These are phyloP conservation scores for Jimgerdemannia flammicorona DNA, from an alignment of 192 early-diverging fungal genomes.

Conservation along the genomic window DNA sequence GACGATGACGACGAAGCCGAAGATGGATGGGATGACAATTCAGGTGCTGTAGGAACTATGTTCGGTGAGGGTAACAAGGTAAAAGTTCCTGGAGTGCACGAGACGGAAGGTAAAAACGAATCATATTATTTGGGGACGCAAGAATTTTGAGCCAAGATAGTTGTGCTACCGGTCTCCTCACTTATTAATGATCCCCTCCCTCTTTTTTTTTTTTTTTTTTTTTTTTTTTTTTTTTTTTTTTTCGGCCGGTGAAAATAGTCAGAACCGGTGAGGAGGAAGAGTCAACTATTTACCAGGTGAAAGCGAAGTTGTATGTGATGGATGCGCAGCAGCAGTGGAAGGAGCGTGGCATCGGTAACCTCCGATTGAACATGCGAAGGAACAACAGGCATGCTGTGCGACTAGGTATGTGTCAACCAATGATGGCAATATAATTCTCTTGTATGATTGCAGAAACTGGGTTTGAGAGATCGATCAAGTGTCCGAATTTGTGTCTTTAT, in stretches of 20 bases:
- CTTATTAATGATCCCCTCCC: background rate
- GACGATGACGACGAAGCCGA: slow-evolving; percentile 14
- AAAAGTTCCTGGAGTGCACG: slow-evolving; percentile 26
- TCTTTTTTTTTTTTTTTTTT: background rate
- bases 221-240: background rate
- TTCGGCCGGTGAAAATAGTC: slow-evolving; percentile 11
- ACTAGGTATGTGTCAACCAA: background rate
- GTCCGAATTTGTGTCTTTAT: background rate
- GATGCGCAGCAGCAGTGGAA: slow-evolving; percentile 28
- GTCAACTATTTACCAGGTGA: slow-evolving; percentile 23
- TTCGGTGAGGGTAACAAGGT: slow-evolving; percentile 25
- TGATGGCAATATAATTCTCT: too few species aligned
- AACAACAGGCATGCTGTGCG: background rate
- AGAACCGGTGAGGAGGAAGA: slow-evolving; percentile 42
- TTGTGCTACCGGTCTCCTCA: too few species aligned
- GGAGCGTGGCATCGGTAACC: slow-evolving; percentile 38
- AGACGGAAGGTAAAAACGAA: slow-evolving; percentile 21
- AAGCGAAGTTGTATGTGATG: slow-evolving; percentile 34
- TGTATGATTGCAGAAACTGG: background rate
- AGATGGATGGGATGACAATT: background rate
- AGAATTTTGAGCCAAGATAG: background rate
- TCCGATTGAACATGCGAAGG: slow-evolving; percentile 26
- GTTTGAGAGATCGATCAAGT: background rate
- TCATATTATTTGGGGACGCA: background rate
- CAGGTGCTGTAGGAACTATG: slow-evolving; percentile 3